phyloP scores from a whole-genome alignment of 2,329 filamentous ascomycete species.

The Beauveria varroae region DNA sequence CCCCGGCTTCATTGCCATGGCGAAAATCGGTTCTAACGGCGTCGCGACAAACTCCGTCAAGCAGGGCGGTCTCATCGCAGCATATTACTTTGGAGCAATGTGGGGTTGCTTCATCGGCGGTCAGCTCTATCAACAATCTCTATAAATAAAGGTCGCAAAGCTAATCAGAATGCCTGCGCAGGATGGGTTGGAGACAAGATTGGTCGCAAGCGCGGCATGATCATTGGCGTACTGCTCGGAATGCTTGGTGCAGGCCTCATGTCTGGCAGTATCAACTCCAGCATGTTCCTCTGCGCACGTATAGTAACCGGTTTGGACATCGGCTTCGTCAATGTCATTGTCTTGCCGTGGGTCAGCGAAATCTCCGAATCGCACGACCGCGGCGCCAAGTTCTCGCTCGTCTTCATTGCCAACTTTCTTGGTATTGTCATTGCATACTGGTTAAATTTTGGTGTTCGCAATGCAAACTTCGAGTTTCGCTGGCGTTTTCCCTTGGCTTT shows the following conservation, averaged over 20 bases:
- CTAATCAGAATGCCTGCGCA: not conserved
- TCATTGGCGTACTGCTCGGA: slow-evolving; percentile 38
- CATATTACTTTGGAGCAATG: slow-evolving; percentile 45
- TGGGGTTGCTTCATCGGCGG: slow-evolving; percentile 41
- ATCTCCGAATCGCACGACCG: slow-evolving; percentile 38
- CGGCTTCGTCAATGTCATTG: slow-evolving; percentile 42
- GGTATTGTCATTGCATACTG: slow-evolving; percentile 37
- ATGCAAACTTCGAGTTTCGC: slow-evolving; percentile 23
- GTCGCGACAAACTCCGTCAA: slow-evolving; percentile 39
- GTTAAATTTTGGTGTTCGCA: slow-evolving; percentile 29
- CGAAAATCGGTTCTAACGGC: slow-evolving; percentile 39
- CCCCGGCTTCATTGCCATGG: slow-evolving; percentile 32
- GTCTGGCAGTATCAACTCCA: slow-evolving; percentile 33
- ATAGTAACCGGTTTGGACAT: slow-evolving; percentile 46
- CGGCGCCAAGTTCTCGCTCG: slow-evolving; percentile 38
- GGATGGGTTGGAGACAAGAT: slow-evolving; percentile 42
- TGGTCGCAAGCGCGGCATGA: slow-evolving; percentile 39
- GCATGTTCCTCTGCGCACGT: slow-evolving; percentile 42
- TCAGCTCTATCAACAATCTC: not conserved
- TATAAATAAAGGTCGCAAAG: not conserved
- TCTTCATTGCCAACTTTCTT: slow-evolving; percentile 46
- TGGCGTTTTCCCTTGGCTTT: slow-evolving; percentile 32
- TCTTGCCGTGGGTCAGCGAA: slow-evolving; percentile 41
- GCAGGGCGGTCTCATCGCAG: slow-evolving; percentile 44
- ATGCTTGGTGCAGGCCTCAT: slow-evolving; percentile 42